Percentiles rank a stretch among this genome's conserved stretches.
phyloP scores from a whole-genome alignment of 73 alveolate genomes.

The Symbiodinium natans region DNA sequence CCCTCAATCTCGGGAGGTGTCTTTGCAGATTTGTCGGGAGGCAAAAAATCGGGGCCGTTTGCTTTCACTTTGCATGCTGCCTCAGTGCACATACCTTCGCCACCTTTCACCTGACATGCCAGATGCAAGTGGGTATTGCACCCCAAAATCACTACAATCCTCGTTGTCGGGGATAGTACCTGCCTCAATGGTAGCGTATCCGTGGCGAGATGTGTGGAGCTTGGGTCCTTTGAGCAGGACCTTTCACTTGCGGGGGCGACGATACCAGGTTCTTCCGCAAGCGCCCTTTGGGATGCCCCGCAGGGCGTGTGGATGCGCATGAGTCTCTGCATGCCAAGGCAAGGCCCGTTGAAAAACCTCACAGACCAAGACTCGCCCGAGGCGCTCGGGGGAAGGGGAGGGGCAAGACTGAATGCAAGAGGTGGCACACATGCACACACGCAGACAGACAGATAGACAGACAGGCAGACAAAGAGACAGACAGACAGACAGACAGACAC shows the following conservation, averaged over 20 bases:
- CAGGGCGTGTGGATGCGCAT: not conserved
- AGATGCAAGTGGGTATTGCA: too few relatives aligned
- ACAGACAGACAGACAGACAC: too few relatives aligned
- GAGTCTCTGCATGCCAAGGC: not conserved
- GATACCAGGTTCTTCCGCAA: slow-evolving; percentile 71
- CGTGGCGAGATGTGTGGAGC: too few relatives aligned
- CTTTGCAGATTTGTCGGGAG: not conserved
- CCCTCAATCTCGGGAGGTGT: not conserved
- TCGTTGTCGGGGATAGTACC: too few relatives aligned
- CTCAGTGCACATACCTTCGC: too few relatives aligned
- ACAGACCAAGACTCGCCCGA: slow-evolving; percentile 76
- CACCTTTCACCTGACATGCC: not conserved
- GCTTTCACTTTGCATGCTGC: not conserved
- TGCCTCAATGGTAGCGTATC: too few relatives aligned
- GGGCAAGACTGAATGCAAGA: not conserved
- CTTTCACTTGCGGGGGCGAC: slow-evolving; percentile 71
- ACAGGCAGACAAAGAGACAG: too few relatives aligned
- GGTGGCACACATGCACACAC: not conserved
- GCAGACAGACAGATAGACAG: too few relatives aligned
- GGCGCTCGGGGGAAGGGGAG: not conserved
- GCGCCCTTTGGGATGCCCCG: not conserved
- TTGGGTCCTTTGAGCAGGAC: slow-evolving; percentile 46
- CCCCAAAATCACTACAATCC: too few relatives aligned
- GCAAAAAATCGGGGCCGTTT: not conserved
- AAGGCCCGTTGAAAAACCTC: slow-evolving; percentile 74